These are phyloP conservation scores for Trichosporon inkin DNA, from an alignment of 1,284 basidiomycete species.

Conservation along the genomic window DNA sequence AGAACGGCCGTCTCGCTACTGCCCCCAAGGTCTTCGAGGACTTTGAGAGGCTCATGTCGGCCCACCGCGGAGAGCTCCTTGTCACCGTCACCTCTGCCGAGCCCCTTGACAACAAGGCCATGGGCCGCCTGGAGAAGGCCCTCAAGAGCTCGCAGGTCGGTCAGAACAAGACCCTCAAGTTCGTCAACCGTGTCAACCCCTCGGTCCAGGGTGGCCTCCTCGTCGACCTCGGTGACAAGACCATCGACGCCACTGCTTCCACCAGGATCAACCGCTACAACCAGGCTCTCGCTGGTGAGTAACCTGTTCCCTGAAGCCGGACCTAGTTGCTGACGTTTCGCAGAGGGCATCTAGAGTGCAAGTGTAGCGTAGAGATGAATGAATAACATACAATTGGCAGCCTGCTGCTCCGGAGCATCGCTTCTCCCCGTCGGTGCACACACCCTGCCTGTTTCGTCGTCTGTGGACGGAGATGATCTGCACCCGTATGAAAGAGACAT, in stretches of 20 bases:
- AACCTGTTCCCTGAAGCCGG: not conserved
- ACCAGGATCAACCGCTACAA: constrained; percentile 94
- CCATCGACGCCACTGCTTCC: constrained; percentile 84
- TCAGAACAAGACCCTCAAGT: constrained; percentile 77
- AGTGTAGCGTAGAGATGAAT: constrained; percentile 21
- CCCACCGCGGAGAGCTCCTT: constrained; percentile 89
- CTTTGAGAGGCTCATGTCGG: constrained; percentile 83
- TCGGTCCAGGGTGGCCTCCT: constrained; percentile 81
- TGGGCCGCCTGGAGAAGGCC: constrained; percentile 72
- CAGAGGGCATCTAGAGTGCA: constrained; percentile 37
- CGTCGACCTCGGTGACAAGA: constrained; percentile 97
- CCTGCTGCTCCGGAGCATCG: not conserved
- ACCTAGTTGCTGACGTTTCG: constrained; percentile 11
- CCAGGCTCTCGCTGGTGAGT: constrained; percentile 70
- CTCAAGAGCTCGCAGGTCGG: constrained; percentile 80
- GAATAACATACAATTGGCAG: constrained; percentile 22
- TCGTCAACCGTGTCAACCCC: constrained; percentile 90
- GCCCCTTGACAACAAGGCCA: constrained; percentile 66
- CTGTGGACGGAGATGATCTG: too few relatives aligned
- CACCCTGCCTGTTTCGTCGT: too few relatives aligned
- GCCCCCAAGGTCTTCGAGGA: constrained; percentile 82
- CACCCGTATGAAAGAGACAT: too few relatives aligned
- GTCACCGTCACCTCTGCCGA: constrained; percentile 86
- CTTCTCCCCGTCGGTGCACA: not conserved
- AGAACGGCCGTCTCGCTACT: constrained; percentile 87